Evolutionary conservation across 192 early-diverging fungal species (phyloP).

Genomic region (Kickxella alabastrina): DNA sequence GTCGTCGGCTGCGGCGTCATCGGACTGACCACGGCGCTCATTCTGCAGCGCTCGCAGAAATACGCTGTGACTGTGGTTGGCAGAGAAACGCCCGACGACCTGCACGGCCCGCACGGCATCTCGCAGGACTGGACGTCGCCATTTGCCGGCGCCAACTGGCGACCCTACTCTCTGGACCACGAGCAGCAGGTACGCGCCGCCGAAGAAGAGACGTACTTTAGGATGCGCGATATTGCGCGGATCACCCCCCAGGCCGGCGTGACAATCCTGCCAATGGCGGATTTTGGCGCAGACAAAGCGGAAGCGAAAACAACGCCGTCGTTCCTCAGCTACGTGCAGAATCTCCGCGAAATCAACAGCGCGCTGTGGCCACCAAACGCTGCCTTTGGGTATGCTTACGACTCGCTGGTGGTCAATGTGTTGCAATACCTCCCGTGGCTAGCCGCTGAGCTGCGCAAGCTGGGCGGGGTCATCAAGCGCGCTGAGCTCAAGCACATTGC

Average conservation of each 20-base stretch:
- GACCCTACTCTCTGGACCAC: neutral
- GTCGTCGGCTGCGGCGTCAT: conserved; percentile 76
- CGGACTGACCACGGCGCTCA: conserved; percentile 67
- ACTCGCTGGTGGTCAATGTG: conserved; percentile 58
- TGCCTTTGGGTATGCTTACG: conserved; percentile 7
- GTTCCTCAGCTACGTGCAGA: conserved; percentile 3
- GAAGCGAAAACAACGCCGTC: neutral
- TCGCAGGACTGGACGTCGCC: conserved; percentile 49
- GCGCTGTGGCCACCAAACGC: conserved; percentile 1
- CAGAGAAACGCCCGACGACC: conserved; percentile 8
- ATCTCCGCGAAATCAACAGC: neutral
- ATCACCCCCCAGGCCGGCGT: conserved; percentile 7
- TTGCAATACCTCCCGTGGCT: conserved; percentile 67
- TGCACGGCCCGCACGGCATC: neutral
- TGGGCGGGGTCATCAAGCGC: conserved; percentile 54
- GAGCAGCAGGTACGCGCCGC: conserved; percentile 1
- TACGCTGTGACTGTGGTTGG: conserved; percentile 60
- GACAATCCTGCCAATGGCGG: neutral
- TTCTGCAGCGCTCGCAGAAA: conserved; percentile 55
- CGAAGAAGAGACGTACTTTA: conserved; percentile 10
- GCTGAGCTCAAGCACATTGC: conserved; percentile 38
- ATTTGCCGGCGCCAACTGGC: conserved; percentile 50
- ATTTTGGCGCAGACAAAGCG: neutral
- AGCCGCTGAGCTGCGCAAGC: conserved; percentile 44
- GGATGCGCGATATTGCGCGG: conserved; percentile 5